A percentile compares a stretch with the other conserved stretches of the same genome.
phyloP scores from a whole-genome alignment of 75 land plant genomes.

The Adiantum capillusveneris region DNA sequence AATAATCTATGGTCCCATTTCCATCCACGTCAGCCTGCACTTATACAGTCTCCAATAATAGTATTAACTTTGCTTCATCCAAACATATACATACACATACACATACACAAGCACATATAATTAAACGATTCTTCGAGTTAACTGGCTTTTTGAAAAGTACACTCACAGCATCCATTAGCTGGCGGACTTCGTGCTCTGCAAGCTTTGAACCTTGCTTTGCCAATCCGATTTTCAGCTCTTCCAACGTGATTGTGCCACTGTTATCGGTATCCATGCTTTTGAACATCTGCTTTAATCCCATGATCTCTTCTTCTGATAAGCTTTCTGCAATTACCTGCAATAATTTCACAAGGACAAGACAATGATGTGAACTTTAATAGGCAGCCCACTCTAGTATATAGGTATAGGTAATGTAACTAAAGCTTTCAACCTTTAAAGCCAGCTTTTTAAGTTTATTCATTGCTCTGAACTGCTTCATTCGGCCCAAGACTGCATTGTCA shows the following conservation, averaged over 20 bases:
- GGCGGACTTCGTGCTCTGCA: slow-evolving; percentile 61
- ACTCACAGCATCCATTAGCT: slow-evolving; percentile 75
- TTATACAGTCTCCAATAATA: neutral
- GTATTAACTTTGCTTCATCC: neutral
- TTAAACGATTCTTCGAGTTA: neutral
- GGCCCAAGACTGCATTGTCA: slow-evolving; percentile 69
- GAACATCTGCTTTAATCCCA: slow-evolving; percentile 91
- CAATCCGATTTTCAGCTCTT: slow-evolving; percentile 74
- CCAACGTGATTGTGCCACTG: slow-evolving; percentile 79
- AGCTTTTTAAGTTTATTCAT: slow-evolving; percentile 97
- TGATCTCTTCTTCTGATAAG: slow-evolving; percentile 85
- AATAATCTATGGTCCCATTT: slow-evolving; percentile 72
- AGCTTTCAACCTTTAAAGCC: slow-evolving; percentile 61
- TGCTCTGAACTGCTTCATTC: slow-evolving; percentile 97
- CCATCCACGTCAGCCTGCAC: slow-evolving; percentile 80
- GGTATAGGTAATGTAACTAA: no score
- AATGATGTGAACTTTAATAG: no score
- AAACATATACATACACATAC: neutral
- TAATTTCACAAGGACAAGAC: no score
- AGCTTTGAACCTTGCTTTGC: slow-evolving; percentile 59
- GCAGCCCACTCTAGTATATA: no score
- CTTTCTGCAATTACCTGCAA: slow-evolving; percentile 75
- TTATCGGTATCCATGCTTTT: slow-evolving; percentile 82
- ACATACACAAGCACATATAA: neutral
- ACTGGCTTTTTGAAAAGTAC: slow-evolving; percentile 6